phyloP scores from a whole-genome alignment of 139 green algal species.

The Monoraphidium neglectum region DNA sequence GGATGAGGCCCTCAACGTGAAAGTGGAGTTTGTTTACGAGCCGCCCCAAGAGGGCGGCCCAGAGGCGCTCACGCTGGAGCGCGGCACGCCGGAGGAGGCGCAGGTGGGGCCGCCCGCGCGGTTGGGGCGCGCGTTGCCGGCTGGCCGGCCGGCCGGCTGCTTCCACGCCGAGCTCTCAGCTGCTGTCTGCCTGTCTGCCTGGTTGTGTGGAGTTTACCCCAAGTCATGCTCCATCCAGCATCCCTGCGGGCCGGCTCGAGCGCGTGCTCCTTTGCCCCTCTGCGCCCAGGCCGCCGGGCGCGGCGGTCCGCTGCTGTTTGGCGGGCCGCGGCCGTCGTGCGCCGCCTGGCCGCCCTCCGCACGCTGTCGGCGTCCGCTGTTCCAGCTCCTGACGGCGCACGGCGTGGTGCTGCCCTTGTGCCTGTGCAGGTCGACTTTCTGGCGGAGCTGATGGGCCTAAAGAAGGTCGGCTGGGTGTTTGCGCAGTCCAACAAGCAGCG shows the following conservation, averaged over 20 bases:
- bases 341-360: no score
- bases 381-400: not conserved
- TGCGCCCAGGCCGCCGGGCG: no score
- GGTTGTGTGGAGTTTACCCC: no score
- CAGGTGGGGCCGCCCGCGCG: slow-evolving; percentile 12
- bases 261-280: no score
- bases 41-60: slow-evolving; percentile 76
- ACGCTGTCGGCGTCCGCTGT: not conserved
- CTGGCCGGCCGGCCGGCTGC: no score
- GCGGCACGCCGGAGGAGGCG: slow-evolving; percentile 41
- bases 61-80: slow-evolving; percentile 26
- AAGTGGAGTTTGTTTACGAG: slow-evolving; percentile 84
- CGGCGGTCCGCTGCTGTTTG: no score
- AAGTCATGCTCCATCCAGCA: no score
- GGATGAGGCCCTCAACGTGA: slow-evolving; percentile 45
- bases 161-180: no score
- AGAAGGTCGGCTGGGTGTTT: slow-evolving; percentile 92
- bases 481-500: slow-evolving; percentile 73
- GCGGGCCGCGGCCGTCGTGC: no score
- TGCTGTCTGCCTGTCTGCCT: no score
- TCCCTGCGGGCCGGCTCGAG: no score
- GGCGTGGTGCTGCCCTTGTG: not conserved
- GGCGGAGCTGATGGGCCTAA: slow-evolving; percentile 44
- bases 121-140: no score
- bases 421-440: slow-evolving; percentile 47